Conservation (phyloP, 352 stramenopile genomes). For the Globisporangium acanthophoron region DNA sequence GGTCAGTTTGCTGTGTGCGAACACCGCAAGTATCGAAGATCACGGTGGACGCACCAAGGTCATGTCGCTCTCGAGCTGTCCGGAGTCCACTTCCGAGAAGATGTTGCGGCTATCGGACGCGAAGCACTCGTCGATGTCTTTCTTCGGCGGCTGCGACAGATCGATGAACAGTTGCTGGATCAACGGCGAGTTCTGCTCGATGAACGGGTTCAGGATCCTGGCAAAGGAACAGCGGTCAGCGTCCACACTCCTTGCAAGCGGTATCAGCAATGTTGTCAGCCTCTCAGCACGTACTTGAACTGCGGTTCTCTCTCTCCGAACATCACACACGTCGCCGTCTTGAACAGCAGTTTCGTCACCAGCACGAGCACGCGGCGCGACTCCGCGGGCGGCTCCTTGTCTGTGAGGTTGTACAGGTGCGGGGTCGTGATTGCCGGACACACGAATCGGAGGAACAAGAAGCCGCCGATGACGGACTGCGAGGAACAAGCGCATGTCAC, state of each 20-base stretch:
- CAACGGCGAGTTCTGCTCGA: conserved; percentile 68
- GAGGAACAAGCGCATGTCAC: not conserved
- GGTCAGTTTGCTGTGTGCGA: too few relatives aligned
- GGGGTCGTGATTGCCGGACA: conserved; percentile 85
- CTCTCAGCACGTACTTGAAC: conserved; percentile 45
- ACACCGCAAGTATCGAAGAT: not conserved
- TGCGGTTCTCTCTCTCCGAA: conserved; percentile 83
- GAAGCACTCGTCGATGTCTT: conserved; percentile 77
- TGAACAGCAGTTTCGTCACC: conserved; percentile 86
- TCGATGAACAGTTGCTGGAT: conserved; percentile 80
- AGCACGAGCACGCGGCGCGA: conserved; percentile 82
- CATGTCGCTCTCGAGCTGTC: conserved; percentile 56
- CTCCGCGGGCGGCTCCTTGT: conserved; percentile 60
- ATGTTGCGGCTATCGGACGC: conserved; percentile 62
- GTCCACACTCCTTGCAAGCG: not conserved
- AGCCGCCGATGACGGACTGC: conserved; percentile 81
- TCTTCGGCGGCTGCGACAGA: conserved; percentile 50
- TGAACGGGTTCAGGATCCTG: conserved; percentile 85
- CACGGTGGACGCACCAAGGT: conserved; percentile 26
- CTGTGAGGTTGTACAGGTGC: conserved; percentile 75
- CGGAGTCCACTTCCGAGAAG: conserved; percentile 52
- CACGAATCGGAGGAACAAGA: conserved; percentile 86
- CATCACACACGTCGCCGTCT: conserved; percentile 80
- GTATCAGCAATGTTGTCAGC: not conserved
- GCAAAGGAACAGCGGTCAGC: not conserved